Evolutionary conservation across 345 rosid species (phyloP).

Genomic region (Citrus sp.): DNA sequence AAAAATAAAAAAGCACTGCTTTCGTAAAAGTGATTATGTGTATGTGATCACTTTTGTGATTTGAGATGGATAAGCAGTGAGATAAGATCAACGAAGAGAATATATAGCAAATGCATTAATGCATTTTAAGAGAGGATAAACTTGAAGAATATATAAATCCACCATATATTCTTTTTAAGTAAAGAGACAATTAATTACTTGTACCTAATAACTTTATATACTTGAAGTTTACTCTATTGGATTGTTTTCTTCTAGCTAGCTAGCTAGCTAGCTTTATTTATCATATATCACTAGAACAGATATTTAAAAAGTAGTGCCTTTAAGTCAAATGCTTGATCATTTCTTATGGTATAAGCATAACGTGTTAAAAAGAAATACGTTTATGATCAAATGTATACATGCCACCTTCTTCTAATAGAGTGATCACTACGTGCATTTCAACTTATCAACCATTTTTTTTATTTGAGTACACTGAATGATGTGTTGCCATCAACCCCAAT

Average conservation of each 20-base stretch:
- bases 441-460: not conserved
- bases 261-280: not conserved
- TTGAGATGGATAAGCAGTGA: slow-evolving; percentile 6
- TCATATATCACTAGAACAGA: not conserved
- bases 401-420: not conserved
- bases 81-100: not conserved
- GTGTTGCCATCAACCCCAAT: not conserved
- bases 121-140: not conserved
- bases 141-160: not conserved
- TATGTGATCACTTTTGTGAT: not conserved
- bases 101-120: not conserved
- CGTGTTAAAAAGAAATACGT: slow-evolving; percentile 5
- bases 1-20: not conserved
- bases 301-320: not conserved
- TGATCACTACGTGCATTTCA: not conserved
- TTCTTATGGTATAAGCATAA: slow-evolving; percentile 4
- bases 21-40: slow-evolving; percentile 1
- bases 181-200: not conserved
- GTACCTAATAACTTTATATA: not conserved
- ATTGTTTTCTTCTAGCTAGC: not conserved
- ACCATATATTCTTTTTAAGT: not conserved
- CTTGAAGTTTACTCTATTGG: not conserved
- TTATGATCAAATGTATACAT: not conserved
- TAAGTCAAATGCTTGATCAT: not conserved
- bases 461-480: not conserved